Conservation (phyloP, 148 eudicot genomes). For the Cornus suecica region DNA sequence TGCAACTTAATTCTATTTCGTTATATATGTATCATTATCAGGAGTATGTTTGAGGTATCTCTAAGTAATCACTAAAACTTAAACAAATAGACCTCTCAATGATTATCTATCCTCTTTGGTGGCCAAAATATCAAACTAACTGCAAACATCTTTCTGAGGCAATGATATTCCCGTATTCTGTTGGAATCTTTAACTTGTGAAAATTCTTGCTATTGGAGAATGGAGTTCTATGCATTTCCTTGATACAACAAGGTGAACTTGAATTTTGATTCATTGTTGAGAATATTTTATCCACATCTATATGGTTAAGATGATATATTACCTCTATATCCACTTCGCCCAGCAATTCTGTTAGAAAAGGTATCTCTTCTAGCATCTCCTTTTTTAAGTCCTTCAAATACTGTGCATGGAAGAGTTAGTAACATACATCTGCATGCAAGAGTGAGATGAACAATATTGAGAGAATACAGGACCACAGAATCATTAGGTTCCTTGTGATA, state of each 20-base stretch:
- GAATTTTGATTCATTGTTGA: neutral
- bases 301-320: conserved; percentile 3
- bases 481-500: neutral
- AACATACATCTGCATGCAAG: neutral
- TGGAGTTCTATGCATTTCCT: neutral
- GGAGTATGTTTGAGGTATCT: neutral
- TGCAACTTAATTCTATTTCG: neutral
- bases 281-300: neutral
- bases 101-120: neutral
- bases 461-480: neutral
- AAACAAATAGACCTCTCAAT: neutral
- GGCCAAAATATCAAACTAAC: neutral
- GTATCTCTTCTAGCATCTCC: conserved; percentile 47
- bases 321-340: conserved; percentile 39
- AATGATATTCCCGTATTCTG: neutral
- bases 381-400: conserved; percentile 40
- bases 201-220: neutral
- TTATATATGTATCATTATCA: neutral
- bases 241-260: neutral
- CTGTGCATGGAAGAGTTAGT: conserved; percentile 25
- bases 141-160: neutral
- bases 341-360: conserved; percentile 35
- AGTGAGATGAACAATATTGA: neutral
- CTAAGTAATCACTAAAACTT: neutral
- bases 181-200: neutral